Percentiles rank a stretch among this genome's conserved stretches.
These are phyloP conservation scores for Ceratocystis cacaofunesta DNA, from an alignment of 2,329 filamentous ascomycete species.

Conservation along the genomic window DNA sequence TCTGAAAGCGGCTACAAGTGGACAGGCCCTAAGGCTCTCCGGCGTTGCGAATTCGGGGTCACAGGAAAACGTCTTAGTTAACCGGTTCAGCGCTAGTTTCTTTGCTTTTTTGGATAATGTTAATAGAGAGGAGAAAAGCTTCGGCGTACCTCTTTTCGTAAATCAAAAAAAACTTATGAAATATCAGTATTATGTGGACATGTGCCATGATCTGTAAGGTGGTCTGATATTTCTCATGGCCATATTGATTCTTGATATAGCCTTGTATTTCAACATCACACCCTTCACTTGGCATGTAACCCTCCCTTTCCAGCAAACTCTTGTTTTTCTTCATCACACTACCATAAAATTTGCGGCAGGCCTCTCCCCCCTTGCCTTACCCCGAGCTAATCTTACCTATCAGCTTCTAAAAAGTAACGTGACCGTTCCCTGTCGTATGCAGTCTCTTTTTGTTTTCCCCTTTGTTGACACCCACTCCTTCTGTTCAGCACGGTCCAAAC, in stretches of 20 bases:
- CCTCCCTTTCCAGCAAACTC: too few species aligned
- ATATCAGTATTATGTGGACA: too few species aligned
- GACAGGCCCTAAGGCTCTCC: background rate
- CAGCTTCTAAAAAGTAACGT: background rate
- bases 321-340: background rate
- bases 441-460: background rate
- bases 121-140: background rate
- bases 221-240: too few species aligned
- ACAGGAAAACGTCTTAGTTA: constrained; percentile 4
- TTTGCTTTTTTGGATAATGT: background rate
- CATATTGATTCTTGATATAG: too few species aligned
- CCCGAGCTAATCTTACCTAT: background rate
- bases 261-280: too few species aligned
- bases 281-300: too few species aligned
- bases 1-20: background rate
- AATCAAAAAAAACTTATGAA: background rate
- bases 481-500: constrained; percentile 30
- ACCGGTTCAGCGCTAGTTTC: background rate
- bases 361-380: background rate
- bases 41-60: constrained; percentile 2
- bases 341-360: background rate
- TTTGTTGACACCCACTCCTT: background rate
- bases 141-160: background rate
- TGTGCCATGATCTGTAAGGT: too few species aligned
- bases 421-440: background rate